A percentile compares a stretch with the other conserved stretches of the same genome.
Conservation (phyloP, 768 basidiomycete genomes). For the Kwoniella shandongensis region DNA sequence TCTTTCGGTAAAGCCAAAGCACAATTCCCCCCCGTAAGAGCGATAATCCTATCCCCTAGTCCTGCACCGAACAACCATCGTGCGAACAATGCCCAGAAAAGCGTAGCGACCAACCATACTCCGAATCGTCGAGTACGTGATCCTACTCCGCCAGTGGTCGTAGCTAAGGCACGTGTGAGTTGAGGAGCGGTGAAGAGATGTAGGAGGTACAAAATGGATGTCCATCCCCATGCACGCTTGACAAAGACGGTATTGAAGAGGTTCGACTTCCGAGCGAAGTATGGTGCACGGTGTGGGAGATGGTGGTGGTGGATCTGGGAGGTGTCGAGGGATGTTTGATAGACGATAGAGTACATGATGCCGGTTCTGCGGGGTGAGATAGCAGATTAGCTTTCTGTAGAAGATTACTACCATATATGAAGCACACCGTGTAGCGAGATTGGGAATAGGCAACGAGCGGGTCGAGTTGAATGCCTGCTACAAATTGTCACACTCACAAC, state of each 20-base stretch:
- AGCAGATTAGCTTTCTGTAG: no score
- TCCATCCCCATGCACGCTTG: constrained; percentile 91
- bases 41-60: constrained; percentile 44
- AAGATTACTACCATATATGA: no score
- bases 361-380: constrained; percentile 19
- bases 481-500: constrained; percentile 8
- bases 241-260: constrained; percentile 80
- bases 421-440: no score
- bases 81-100: constrained; percentile 39
- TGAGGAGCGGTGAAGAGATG: constrained; percentile 36
- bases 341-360: constrained; percentile 44
- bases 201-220: constrained; percentile 61
- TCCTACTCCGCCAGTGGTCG: constrained; percentile 3
- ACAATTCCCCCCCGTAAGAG: constrained; percentile 38
- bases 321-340: constrained; percentile 77
- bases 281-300: constrained; percentile 61
- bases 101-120: constrained; percentile 29
- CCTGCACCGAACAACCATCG: constrained; percentile 47
- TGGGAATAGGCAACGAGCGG: no score
- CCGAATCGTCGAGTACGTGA: constrained; percentile 17
- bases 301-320: constrained; percentile 72
- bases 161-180: background rate
- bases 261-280: constrained; percentile 80
- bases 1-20: constrained; percentile 28
- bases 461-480: no score